Evolutionary conservation across 139 green algal species (phyloP), one percentile per base, ranked within the genome.

Genomic region (Micractinium conductrix): DNA sequence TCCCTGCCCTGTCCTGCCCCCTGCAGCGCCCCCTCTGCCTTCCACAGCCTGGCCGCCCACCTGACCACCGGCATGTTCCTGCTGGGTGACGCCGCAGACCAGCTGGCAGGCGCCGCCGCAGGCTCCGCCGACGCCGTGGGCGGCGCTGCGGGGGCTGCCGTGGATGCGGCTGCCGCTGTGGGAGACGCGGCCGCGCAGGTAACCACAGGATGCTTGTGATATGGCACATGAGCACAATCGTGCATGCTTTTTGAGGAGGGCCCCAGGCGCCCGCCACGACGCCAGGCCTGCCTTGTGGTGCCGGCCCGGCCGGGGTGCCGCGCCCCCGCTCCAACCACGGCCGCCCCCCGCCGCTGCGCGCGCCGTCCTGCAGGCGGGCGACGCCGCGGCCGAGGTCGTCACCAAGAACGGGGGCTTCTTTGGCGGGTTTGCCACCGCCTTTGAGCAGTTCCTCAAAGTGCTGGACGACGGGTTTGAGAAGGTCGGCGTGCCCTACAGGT

Each of bases 401-500:
- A 35, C 71, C 76, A 89, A 89, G 69, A 73, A 84, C 24, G 85
- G 88, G 6, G 94, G 94, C 33, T 91, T 90, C 30, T 93, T 98
- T 53, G 90, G 89, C 58, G 83, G 87, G n/a, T 88, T 98, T 44
- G 86, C 95, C n/a, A 55, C 87, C 60, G 81, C 83, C 16, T 96
- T 98, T 79, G 94, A 98, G 83, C 63, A 82, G 6, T 80, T 95
- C 22, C 81, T 98, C 21, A 92, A 93, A 91, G 88, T 97, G 74
- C n/a, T 99, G 43, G 94, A 99, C 80, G 75, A 63, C 44, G 92
- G 90, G 0, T 80, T 99, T 33, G 89, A 92, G 44, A 81, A 71
- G 22, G 68, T 93, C 19, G 38, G 90, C 76, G 89, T 98, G 22
- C 97, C 97, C 14, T 99, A 99, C 86, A 95, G 94, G 7, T 73